Evolutionary conservation across 2,329 filamentous ascomycete genomes (phyloP).

Genomic region (Epichloe coenophiala): DNA sequence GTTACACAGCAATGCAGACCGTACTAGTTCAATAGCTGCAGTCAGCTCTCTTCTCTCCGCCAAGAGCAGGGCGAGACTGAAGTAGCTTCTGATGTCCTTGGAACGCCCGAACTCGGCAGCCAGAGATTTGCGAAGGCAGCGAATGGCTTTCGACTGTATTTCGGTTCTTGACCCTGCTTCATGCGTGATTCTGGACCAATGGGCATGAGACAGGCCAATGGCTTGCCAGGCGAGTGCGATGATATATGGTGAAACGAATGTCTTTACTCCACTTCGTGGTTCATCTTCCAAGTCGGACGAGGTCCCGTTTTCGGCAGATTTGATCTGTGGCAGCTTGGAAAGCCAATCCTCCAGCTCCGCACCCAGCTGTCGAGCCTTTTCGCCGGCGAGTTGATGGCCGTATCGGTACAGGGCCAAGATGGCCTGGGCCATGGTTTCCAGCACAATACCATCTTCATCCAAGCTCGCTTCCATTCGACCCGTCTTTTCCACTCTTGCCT

Average conservation of each 20-base stretch:
- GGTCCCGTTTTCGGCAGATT: constrained; percentile 14
- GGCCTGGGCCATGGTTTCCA: constrained; percentile 69
- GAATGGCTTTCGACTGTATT: constrained; percentile 65
- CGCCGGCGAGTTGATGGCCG: constrained; percentile 58
- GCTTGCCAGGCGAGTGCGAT: constrained; percentile 67
- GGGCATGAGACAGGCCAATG: constrained; percentile 72
- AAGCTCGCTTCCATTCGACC: constrained; percentile 57
- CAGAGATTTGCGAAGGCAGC: constrained; percentile 60
- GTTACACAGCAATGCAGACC: constrained; percentile 55
- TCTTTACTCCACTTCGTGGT: constrained; percentile 21
- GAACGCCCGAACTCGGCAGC: constrained; percentile 51
- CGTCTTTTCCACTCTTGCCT: constrained; percentile 69
- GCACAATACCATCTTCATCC: constrained; percentile 63
- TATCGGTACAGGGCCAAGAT: constrained; percentile 79
- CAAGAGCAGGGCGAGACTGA: constrained; percentile 69
- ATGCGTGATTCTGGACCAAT: constrained; percentile 74
- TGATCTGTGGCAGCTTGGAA: constrained; percentile 37
- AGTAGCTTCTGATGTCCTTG: constrained; percentile 63
- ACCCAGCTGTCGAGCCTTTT: constrained; percentile 63
- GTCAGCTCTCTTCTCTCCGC: constrained; percentile 75
- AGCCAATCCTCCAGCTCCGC: constrained; percentile 64
- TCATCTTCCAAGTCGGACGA: constrained; percentile 16
- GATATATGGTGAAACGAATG: constrained; percentile 41
- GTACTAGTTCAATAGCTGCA: constrained; percentile 69
- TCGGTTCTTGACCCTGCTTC: constrained; percentile 58